Evolutionary conservation across 257 asterid genomes (phyloP).

Genomic region (Forsythia viridissima): DNA sequence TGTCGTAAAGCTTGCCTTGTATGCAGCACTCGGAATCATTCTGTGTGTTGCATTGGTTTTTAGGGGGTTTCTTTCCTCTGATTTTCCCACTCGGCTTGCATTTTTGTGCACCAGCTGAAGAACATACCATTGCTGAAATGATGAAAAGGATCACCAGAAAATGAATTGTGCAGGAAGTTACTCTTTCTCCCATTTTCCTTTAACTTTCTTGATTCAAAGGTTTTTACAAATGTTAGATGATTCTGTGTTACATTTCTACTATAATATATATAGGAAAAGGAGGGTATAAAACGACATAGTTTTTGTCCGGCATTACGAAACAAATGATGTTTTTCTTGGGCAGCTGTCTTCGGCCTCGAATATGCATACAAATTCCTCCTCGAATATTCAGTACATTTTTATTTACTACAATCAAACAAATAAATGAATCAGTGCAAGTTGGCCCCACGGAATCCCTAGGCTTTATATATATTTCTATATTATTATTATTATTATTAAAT

Average conservation of each 20-base stretch:
- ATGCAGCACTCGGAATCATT: slow-evolving; percentile 18
- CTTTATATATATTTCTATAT: too few species aligned
- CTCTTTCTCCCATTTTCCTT: background rate
- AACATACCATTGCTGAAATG: background rate
- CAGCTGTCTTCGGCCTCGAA: background rate
- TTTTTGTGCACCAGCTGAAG: background rate
- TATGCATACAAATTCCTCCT: too few species aligned
- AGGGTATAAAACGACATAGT: too few species aligned
- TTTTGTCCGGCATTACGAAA: background rate
- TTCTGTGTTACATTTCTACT: background rate
- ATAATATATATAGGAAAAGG: too few species aligned
- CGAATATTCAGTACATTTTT: background rate
- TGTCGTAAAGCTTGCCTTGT: slow-evolving; percentile 13
- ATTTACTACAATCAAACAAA: background rate
- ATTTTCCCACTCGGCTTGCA: slow-evolving; percentile 19
- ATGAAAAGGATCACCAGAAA: background rate
- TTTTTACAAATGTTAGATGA: background rate
- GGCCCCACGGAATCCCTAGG: too few species aligned
- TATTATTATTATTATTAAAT: too few species aligned
- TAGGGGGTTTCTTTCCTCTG: slow-evolving; percentile 16
- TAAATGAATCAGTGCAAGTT: too few species aligned
- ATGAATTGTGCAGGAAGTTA: background rate
- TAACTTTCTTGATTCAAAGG: background rate
- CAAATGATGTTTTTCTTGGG: too few species aligned
- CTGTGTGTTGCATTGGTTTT: slow-evolving; percentile 6